Conservation (phyloP, 495 filamentous ascomycete genomes). For the Neurospora hispaniola region DNA sequence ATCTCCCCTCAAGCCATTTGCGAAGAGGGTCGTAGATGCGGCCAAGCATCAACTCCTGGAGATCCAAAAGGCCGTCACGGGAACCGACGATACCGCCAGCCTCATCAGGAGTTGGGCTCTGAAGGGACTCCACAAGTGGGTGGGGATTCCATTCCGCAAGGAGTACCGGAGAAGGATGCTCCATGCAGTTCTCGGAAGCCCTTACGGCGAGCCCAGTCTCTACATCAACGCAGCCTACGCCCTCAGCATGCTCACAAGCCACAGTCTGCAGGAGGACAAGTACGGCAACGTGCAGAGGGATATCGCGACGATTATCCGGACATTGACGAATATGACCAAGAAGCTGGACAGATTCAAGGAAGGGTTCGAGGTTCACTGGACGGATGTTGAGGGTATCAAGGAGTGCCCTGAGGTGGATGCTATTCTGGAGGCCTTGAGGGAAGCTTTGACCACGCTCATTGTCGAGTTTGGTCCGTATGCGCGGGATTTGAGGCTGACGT, state of each 20-base stretch:
- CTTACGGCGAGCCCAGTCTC: constrained; percentile 50
- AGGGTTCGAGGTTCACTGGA: constrained; percentile 63
- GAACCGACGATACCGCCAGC: constrained; percentile 28
- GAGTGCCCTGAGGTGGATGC: constrained; percentile 51
- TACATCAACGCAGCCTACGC: constrained; percentile 63
- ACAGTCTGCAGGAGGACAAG: constrained; percentile 70
- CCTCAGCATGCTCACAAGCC: constrained; percentile 56
- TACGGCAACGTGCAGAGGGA: constrained; percentile 77
- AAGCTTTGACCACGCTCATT: constrained; percentile 50
- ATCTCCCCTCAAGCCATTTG: constrained; percentile 27
- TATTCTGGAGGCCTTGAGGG: constrained; percentile 47
- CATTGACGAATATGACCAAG: constrained; percentile 54
- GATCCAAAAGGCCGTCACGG: constrained; percentile 33
- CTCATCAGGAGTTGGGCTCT: constrained; percentile 18
- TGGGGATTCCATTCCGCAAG: constrained; percentile 63
- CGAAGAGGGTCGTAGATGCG: constrained; percentile 24
- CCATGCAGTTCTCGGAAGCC: constrained; percentile 55
- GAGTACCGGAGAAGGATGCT: constrained; percentile 52
- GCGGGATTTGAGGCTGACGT: constrained; percentile 50
- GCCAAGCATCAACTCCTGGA: constrained; percentile 33
- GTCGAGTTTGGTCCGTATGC: constrained; percentile 60
- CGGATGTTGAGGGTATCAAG: constrained; percentile 49
- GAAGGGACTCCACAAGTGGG: constrained; percentile 36
- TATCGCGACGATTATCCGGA: constrained; percentile 59
- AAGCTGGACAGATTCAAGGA: constrained; percentile 59